A percentile compares a stretch with the other conserved stretches of the same genome.
phyloP scores from a whole-genome alignment of 1,139 yeast genomes.

The Geotrichum carabidarum region DNA sequence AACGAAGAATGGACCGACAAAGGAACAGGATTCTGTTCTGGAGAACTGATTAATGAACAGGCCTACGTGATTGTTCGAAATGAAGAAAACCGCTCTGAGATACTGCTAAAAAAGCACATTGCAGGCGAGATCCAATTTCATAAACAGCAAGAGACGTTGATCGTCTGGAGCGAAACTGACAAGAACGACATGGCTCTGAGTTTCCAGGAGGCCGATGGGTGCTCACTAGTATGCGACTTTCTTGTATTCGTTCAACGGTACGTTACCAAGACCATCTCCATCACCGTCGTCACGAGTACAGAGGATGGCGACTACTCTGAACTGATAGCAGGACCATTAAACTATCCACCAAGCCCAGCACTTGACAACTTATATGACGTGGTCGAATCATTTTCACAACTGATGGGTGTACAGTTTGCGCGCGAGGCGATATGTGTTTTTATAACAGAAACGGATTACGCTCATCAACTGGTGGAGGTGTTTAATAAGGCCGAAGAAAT shows the following conservation, averaged over 20 bases:
- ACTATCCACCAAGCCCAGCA: conserved; percentile 58
- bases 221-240: conserved; percentile 77
- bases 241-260: conserved; percentile 62
- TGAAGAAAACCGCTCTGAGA: conserved; percentile 57
- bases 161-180: conserved; percentile 83
- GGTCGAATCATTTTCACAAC: conserved; percentile 38
- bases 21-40: conserved; percentile 89
- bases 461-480: conserved; percentile 47
- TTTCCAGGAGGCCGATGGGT: conserved; percentile 89
- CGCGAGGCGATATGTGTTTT: conserved; percentile 34
- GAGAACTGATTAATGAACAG: conserved; percentile 46
- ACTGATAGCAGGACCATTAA: conserved; percentile 73
- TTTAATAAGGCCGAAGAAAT: conserved; percentile 54
- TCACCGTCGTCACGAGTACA: conserved; percentile 58
- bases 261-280: conserved; percentile 62
- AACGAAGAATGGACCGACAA: conserved; percentile 87
- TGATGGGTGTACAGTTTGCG: conserved; percentile 29
- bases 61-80: conserved; percentile 70
- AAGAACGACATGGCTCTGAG: conserved; percentile 84
- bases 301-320: conserved; percentile 55
- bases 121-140: conserved; percentile 80
- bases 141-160: conserved; percentile 87
- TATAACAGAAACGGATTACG: conserved; percentile 42
- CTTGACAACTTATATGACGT: conserved; percentile 43
- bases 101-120: conserved; percentile 59